Base-by-base conservation (phyloP, 2,329 filamentous ascomycete species). In the Colletotrichum karsti region DNA sequence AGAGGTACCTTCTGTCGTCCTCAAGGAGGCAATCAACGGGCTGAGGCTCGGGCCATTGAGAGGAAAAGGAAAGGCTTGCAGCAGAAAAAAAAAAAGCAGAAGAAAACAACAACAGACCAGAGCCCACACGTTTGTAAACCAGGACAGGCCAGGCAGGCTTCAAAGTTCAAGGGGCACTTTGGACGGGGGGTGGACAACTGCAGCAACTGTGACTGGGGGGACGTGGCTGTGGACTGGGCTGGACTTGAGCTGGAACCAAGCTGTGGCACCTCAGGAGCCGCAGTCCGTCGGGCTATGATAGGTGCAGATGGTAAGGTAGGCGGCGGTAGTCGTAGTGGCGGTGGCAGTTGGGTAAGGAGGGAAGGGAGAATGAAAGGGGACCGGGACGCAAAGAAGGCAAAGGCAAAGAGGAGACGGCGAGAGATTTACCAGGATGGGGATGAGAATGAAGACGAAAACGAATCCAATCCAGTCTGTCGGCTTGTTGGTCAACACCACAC, bases 401-500 rank as follows among this genome's bases (percentile, higher is more conserved):
- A 30, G 7, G 12, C 22, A 39, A 30, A 26, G 24, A 28, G 42
- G n/a, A 54, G 50, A 22, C 50, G 35, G 24, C 63, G 22, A 33
- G 10, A 61, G 54, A 50, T n/a, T 50, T 67, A 67, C 64, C 64
- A 64, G 60, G 59, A 64, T 54, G 54, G 58, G 46, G 26, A 33
- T 50, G 24, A 26, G 44, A 28, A 37, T 28, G 30, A 64, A 18
- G 26, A 33, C 28, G 24, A 26, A 54, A 28, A 37, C 22, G 30
- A 64, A 18, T 39, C 51, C 53, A 46, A 67, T 64, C 60, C 64
- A 67, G 60, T 53, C 51, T 67, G 61, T 42, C 64, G 37, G 37
- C 39, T 35, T 39, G 41, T 12, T n/a, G 57, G 63, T 64, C 53
- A 44, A 53, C 64, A 67, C 64, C 60, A 67, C 64, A 67, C 64